Evolutionary conservation across 352 stramenopile genomes (phyloP).

Genomic region (Phytopythium vexans): DNA sequence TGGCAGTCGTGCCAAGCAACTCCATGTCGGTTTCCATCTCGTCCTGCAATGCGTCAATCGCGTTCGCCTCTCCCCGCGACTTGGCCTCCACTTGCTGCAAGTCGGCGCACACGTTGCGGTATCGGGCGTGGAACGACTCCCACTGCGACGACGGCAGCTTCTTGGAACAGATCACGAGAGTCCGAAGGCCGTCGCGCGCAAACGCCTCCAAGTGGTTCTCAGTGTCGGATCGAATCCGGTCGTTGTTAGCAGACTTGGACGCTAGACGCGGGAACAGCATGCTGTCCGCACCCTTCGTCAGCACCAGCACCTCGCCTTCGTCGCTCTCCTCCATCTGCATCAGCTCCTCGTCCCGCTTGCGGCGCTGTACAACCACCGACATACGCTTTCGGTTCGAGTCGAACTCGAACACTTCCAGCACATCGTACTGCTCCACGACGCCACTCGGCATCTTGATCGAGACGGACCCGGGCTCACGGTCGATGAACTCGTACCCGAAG

Average conservation of each 20-base stretch:
- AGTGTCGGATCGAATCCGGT: conserved; percentile 37
- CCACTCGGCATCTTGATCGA: conserved; percentile 61
- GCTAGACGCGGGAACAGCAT: conserved; percentile 81
- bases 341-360: conserved; percentile 67
- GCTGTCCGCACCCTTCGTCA: conserved; percentile 82
- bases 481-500: conserved; percentile 81
- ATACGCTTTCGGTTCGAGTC: conserved; percentile 88
- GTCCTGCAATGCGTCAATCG: conserved; percentile 65
- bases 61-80: conserved; percentile 50
- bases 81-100: conserved; percentile 73
- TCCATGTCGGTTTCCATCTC: conserved; percentile 79
- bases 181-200: conserved; percentile 84
- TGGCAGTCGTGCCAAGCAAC: conserved; percentile 78
- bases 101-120: conserved; percentile 58
- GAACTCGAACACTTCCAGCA: conserved; percentile 94
- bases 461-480: conserved; percentile 68
- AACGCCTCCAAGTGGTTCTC: conserved; percentile 79
- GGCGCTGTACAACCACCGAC: conserved; percentile 78
- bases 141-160: conserved; percentile 51
- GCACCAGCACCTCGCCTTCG: conserved; percentile 69
- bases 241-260: conserved; percentile 32
- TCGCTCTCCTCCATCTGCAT: conserved; percentile 62
- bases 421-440: conserved; percentile 71
- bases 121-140: conserved; percentile 62
- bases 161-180: conserved; percentile 80